Evolutionary conservation across 2,329 filamentous ascomycete species (phyloP), one percentile per base, ranked within the genome.

Genomic region (Epichloe bromicola): DNA sequence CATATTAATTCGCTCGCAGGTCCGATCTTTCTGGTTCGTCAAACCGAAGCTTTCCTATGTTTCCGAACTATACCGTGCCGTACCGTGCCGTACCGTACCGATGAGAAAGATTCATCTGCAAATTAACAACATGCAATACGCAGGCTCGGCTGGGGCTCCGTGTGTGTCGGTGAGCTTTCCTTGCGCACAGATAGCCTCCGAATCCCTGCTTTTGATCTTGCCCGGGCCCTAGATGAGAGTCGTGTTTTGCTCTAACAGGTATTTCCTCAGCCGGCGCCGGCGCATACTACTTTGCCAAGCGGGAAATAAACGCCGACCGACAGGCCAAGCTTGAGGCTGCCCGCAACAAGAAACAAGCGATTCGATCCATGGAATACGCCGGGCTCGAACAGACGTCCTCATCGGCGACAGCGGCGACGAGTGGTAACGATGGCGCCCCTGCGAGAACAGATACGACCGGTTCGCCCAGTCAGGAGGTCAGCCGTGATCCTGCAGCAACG

Each of bases 201-300:
- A 2, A 6, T 15, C 15, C 15, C 23, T 19, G 8, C 3, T 26
- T 34, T 33, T 26, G 19, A 14, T 3, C 30, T 8, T 15, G 7
- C 14, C 34, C 15, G 19, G 8, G 1, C 8, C 20, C 12, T n/a
- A n/a, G 11, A 33, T 23, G 11, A 15, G 2, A 11, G 14, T 12
- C 19, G 12, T 15, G 5, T 1, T 30, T n/a, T 36, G 40, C 34
- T 36, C 12, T 23, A 44, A 46, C 33, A 44, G 51, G 19, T 38
- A 50, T 15, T 8, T 33, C 34, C 33, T 49, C 63, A 89, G 88
- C 90, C 58, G 93, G 91, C 63, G 93, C 82, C 57, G 87, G 85
- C 56, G 89, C 91, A 62, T 98, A 97, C 75, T 89, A 87, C 74
- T 95, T 96, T 66, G 93, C 93, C 57, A 98, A 98, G 76, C 79